Base-by-base conservation (phyloP, 2,329 filamentous ascomycete genomes). In the Penicillium sp. region DNA sequence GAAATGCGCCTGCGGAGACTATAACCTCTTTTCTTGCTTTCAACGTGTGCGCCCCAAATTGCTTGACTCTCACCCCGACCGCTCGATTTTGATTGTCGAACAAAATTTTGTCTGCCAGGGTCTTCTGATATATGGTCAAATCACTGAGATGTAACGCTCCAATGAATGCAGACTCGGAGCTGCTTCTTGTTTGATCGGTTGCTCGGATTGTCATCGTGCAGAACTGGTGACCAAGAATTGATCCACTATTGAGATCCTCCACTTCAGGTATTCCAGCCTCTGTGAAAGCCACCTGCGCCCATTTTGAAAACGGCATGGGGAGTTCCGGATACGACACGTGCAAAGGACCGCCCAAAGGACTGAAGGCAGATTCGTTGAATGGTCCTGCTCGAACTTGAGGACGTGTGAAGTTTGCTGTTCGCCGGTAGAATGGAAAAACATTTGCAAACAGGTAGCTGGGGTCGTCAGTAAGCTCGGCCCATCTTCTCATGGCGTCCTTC, bases 1-100 rank as follows among this genome's bases (percentile, higher is more conserved):
- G 82, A 63, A 81, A 83, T 4, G 77, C 74, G 3, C 84, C 84
- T 1, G 78, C 81, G 1, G 81, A 77, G 3, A 86, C 55, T 42
- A 80, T 77, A 3, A 78, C 74, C 62, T 86, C 84, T 31, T 73
- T 73, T 25, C 70, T 78, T 37, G 84, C 81, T 7, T 71, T 73
- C 59, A 86, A 76, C 31, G 66, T 78, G 29, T 79, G 72, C 50
- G 79, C 59, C 33, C 75, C 26, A 58, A 57, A 11, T 67, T 70
- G 9, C 70, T 74, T 49, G 6, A 82, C 78, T 14, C 74, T 75
- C 2, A 86, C 79, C 2, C 82, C 82, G 4, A 69, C 73, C 37
- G 77, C 77, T 23, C 69, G 70, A 8, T 68, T 74, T 23, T 74
- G 69, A 46, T 82, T 72, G 53, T 85, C 78, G 60, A 86, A 84